phyloP scores from a whole-genome alignment of 1,284 basidiomycete species.

The Leucoagaricus sp. region DNA sequence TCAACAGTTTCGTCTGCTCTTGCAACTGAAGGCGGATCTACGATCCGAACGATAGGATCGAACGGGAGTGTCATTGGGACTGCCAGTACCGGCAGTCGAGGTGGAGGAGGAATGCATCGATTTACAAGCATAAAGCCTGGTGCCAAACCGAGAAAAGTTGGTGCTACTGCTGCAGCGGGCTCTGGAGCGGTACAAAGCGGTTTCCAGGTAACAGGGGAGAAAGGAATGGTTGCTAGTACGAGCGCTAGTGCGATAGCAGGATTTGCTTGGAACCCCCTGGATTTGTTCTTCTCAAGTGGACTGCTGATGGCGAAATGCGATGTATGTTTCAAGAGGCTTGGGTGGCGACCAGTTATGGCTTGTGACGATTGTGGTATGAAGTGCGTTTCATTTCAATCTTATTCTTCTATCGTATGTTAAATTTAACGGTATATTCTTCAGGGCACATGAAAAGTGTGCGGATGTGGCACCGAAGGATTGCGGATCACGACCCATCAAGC shows the following conservation, averaged over 20 bases:
- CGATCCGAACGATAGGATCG: constrained; percentile 29
- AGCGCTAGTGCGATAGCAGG: constrained; percentile 29
- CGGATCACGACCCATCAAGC: constrained; percentile 49
- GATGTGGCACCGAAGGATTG: constrained; percentile 80
- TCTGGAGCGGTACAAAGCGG: background rate
- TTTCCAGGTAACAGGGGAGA: constrained; percentile 3
- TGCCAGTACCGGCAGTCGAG: background rate
- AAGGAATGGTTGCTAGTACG: constrained; percentile 26
- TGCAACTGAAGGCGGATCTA: constrained; percentile 74
- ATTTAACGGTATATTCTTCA: constrained; percentile 26
- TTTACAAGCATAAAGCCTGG: constrained; percentile 85
- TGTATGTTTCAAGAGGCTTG: constrained; percentile 78
- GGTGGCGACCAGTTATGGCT: constrained; percentile 82
- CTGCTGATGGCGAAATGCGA: constrained; percentile 77
- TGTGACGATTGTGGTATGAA: constrained; percentile 87
- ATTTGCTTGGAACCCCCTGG: constrained; percentile 70
- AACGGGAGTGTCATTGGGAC: background rate
- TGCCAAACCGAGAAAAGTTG: constrained; percentile 50
- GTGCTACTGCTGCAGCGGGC: constrained; percentile 25
- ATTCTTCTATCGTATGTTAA: background rate
- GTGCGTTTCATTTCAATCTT: constrained; percentile 37
- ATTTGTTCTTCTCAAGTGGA: constrained; percentile 73
- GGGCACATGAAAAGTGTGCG: constrained; percentile 83
- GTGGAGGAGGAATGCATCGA: constrained; percentile 67
- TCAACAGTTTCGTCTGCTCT: constrained; percentile 57